These are phyloP conservation scores for Crataegus laevigata DNA, from an alignment of 306 rosid species.

Conservation along the genomic window DNA sequence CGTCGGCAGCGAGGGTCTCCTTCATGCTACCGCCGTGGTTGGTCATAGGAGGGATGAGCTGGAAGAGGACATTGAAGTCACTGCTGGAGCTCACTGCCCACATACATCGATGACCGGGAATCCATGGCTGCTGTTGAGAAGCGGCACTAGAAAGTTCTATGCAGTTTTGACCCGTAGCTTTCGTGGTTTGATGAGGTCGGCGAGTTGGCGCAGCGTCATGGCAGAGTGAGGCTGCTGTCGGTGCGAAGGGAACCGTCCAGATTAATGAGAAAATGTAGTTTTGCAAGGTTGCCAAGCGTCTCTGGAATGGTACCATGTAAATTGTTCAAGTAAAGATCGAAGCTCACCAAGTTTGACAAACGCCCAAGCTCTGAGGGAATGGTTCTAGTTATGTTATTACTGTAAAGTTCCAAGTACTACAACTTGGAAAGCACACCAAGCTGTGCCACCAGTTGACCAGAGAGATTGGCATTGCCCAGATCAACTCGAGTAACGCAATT, in stretches of 20 bases:
- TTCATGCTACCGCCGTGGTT: constrained; percentile 73
- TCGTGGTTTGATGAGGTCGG: too few relatives aligned
- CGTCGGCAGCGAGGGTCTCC: constrained; percentile 73
- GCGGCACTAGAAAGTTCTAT: too few relatives aligned
- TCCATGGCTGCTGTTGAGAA: too few relatives aligned
- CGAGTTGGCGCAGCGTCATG: too few relatives aligned
- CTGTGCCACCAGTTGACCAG: constrained; percentile 63
- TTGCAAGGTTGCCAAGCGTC: constrained; percentile 48
- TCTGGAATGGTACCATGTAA: constrained; percentile 46
- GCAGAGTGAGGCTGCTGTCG: too few relatives aligned
- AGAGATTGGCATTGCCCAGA: constrained; percentile 91
- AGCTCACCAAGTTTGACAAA: constrained; percentile 75
- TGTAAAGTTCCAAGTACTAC: constrained; percentile 89
- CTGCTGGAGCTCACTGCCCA: too few relatives aligned
- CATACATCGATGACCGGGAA: too few relatives aligned
- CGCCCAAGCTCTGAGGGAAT: constrained; percentile 73
- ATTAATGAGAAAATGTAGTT: constrained; percentile 74
- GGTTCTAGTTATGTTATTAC: constrained; percentile 57
- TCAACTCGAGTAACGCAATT: constrained; percentile 24
- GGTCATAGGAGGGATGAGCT: constrained; percentile 74
- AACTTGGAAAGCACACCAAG: constrained; percentile 69
- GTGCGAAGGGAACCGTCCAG: too few relatives aligned
- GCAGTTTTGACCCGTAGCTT: too few relatives aligned
- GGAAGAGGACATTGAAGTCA: constrained; percentile 89
- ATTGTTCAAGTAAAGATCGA: constrained; percentile 78